These are phyloP conservation scores for Pterula multifida DNA, from an alignment of 1,284 basidiomycete species.

Conservation along the genomic window DNA sequence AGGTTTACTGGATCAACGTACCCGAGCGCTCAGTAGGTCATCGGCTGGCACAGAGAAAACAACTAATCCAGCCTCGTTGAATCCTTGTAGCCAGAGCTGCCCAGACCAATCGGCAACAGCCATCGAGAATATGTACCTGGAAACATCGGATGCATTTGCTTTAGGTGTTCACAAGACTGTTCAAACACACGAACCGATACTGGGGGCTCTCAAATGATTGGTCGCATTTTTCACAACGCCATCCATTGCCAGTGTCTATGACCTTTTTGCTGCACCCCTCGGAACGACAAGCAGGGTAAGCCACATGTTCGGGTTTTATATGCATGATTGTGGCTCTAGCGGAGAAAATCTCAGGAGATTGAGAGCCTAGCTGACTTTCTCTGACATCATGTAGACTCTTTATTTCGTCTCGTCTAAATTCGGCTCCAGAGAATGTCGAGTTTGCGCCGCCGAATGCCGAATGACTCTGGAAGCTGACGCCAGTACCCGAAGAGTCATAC, in stretches of 20 bases:
- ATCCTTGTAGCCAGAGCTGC: conserved; percentile 89
- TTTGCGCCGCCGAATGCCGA: conserved; percentile 33
- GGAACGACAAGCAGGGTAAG: conserved; percentile 84
- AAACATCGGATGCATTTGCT: conserved; percentile 3
- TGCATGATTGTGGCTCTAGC: conserved; percentile 81
- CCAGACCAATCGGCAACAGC: conserved; percentile 85
- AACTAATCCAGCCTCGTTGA: conserved; percentile 82
- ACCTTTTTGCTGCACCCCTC: conserved; percentile 91
- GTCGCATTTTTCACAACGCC: conserved; percentile 95
- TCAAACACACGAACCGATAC: conserved; percentile 52
- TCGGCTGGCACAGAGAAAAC: conserved; percentile 78
- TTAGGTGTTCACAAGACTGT: neutral
- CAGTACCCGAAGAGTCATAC: conserved; percentile 67
- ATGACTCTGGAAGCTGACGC: conserved; percentile 60
- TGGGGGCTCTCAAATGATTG: conserved; percentile 63
- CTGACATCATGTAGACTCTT: conserved; percentile 78
- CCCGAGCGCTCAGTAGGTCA: conserved; percentile 67
- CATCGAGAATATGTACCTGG: conserved; percentile 82
- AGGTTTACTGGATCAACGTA: conserved; percentile 13
- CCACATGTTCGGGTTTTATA: conserved; percentile 78
- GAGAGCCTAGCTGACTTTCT: conserved; percentile 68
- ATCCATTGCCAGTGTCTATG: conserved; percentile 47
- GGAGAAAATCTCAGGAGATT: conserved; percentile 79
- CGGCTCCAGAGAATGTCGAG: conserved; percentile 22
- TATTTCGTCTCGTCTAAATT: conserved; percentile 60